These are phyloP conservation scores for Inga oerstediana DNA, from an alignment of 306 rosid species.

Conservation along the genomic window DNA sequence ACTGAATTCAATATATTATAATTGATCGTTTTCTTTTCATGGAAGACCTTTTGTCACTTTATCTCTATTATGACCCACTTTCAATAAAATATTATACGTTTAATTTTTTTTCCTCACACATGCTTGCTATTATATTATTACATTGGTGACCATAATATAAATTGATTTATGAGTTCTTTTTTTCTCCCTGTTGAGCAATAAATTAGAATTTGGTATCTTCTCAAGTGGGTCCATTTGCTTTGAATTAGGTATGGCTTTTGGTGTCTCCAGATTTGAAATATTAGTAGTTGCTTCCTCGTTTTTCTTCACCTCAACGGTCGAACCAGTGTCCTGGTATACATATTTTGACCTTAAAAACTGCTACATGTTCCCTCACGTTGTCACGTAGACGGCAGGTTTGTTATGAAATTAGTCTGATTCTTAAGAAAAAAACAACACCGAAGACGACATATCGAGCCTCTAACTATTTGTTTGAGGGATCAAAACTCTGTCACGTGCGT, in stretches of 20 bases:
- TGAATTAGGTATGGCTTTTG: slow-evolving; percentile 40
- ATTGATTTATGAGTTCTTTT: background rate
- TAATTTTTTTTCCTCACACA: background rate
- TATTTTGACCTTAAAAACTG: slow-evolving; percentile 44
- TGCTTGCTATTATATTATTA: background rate
- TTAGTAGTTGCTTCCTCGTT: slow-evolving; percentile 21
- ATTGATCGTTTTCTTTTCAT: background rate
- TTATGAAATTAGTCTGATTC: slow-evolving; percentile 9
- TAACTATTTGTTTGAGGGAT: background rate
- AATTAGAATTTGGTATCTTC: slow-evolving; percentile 22
- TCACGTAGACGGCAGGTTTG: slow-evolving; percentile 20
- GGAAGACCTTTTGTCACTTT: slow-evolving; percentile 13
- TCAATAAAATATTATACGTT: background rate
- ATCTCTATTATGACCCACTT: background rate
- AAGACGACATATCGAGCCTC: slow-evolving; percentile 14
- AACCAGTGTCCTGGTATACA: slow-evolving; percentile 18
- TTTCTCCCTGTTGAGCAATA: background rate
- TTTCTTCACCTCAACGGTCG: slow-evolving; percentile 39
- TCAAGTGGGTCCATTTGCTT: slow-evolving; percentile 39
- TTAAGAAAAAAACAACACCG: background rate
- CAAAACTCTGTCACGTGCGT: background rate
- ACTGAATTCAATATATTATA: background rate
- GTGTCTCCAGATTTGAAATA: slow-evolving; percentile 35
- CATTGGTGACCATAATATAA: background rate
- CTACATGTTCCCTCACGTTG: slow-evolving; percentile 33